Evolutionary conservation across 139 green algal species (phyloP).

Genomic region (Coccomyxa sp.): DNA sequence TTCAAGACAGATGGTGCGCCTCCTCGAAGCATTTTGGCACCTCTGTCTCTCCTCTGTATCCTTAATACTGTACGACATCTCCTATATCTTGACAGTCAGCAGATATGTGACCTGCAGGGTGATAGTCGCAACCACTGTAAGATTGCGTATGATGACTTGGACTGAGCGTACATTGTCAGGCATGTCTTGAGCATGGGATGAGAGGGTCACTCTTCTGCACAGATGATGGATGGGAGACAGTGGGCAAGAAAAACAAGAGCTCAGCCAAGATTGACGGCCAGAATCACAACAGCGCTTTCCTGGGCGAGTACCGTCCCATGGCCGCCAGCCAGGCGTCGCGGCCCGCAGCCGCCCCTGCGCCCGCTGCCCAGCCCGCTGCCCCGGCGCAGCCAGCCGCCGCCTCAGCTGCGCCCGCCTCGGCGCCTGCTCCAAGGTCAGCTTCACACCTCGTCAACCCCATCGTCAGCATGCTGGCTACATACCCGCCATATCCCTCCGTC

Average conservation of each 20-base stretch:
- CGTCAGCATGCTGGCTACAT: no score
- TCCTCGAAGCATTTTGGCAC: no score
- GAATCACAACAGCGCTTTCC: constrained; percentile 28
- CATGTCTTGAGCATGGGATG: no score
- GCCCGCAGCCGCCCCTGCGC: background rate
- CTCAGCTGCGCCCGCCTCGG: background rate
- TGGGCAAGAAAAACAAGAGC: constrained; percentile 13
- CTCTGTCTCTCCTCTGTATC: no score
- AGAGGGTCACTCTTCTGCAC: no score
- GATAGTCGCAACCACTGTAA: background rate
- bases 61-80: background rate
- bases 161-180: no score
- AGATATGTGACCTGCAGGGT: background rate
- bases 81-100: background rate
- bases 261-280: constrained; percentile 12
- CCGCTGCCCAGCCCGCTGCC: background rate
- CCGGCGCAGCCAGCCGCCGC: background rate
- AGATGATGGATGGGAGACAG: constrained; percentile 39
- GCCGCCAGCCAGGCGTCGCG: background rate
- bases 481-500: no score
- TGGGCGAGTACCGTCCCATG: constrained; percentile 42
- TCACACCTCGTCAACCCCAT: no score
- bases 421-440: background rate
- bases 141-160: background rate
- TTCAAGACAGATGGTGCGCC: constrained; percentile 34